Base-by-base conservation (phyloP, 2,329 filamentous ascomycete species). In the Colletotrichum orchidophilum region DNA sequence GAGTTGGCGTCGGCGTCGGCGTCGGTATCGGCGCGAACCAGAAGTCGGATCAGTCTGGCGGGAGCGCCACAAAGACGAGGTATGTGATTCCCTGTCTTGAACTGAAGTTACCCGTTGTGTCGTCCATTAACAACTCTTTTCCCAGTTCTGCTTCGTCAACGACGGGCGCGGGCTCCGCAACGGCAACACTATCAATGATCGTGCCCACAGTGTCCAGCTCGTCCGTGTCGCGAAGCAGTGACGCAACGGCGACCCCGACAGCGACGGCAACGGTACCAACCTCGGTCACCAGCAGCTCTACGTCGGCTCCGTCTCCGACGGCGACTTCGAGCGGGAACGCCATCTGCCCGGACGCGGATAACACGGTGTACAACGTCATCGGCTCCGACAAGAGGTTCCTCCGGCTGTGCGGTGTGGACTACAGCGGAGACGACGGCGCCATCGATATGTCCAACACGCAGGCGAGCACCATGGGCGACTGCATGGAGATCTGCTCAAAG, bases 341-440 rank as follows among this genome's bases (percentile, higher is more conserved):
- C 31, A 78, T 80, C 57, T 87, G 85, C 63, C 84, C 85, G 0
- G 78, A 77, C 1, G 79, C 81, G 15, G 85, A 86, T 74, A 82
- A 83, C 63, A 86, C 84, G 1, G 74, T 79, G n/a, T 86, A 83
- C 73, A 63, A 76, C 27, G 83, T 84, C 1, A 80, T 83, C 1
- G 79, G 80, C 9, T 83, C 82, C 3, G 75, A 80, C 8, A 83
- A 81, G 71, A 75, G 70, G 9, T 87, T 87, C 77, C 73, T 82
- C 26, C 84, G 83, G 7, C 63, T 83, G 21, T 87, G 85, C 75
- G 85, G 83, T 33, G 75, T 86, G 65, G 85, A 87, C 76, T 86
- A 83, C 74, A 80, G 77, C 70, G 80, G 81, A n/a, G 70, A 68
- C 2, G 75, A 72, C 21, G 75, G 76, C n/a, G 81, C 82, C 31